These are phyloP conservation scores for Gossypium mustelinum DNA, from an alignment of 345 rosid genomes.

Conservation along the genomic window DNA sequence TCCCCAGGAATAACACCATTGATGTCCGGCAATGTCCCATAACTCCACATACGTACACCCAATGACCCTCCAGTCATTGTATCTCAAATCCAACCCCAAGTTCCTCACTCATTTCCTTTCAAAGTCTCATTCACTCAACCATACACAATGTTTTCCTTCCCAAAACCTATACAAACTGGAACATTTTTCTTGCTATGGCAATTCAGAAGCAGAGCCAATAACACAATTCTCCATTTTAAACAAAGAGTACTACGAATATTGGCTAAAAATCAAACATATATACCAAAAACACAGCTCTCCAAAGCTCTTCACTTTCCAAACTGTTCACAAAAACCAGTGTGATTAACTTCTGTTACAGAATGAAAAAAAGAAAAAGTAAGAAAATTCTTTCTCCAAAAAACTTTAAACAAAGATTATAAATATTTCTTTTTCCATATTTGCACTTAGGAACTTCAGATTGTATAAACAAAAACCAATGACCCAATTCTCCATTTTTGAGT, in stretches of 20 bases:
- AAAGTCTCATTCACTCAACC: constrained; percentile 23
- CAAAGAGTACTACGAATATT: not conserved
- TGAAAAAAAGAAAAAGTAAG: not conserved
- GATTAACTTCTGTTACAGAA: constrained; percentile 10
- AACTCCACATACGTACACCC: constrained; percentile 51
- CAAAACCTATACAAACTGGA: not conserved
- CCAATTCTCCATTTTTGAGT: not conserved
- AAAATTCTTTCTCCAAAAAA: not conserved
- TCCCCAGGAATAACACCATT: constrained; percentile 14
- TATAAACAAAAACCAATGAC: not conserved
- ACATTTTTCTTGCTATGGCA: not conserved
- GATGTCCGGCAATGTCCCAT: constrained; percentile 48
- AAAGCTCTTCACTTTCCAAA: constrained; percentile 7
- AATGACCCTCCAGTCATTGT: constrained; percentile 78
- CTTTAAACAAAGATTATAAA: not conserved
- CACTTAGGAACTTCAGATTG: not conserved
- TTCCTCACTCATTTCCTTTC: constrained; percentile 29
- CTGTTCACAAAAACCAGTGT: not conserved
- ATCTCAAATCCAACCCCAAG: constrained; percentile 39
- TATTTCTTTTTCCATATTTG: not conserved
- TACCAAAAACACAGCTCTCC: constrained; percentile 8
- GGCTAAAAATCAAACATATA: not conserved
- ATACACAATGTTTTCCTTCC: constrained; percentile 13
- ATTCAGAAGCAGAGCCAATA: constrained; percentile 11
- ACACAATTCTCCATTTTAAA: constrained; percentile 6